Conservation (phyloP, 1,139 yeast species). For the Pichia sp. region DNA sequence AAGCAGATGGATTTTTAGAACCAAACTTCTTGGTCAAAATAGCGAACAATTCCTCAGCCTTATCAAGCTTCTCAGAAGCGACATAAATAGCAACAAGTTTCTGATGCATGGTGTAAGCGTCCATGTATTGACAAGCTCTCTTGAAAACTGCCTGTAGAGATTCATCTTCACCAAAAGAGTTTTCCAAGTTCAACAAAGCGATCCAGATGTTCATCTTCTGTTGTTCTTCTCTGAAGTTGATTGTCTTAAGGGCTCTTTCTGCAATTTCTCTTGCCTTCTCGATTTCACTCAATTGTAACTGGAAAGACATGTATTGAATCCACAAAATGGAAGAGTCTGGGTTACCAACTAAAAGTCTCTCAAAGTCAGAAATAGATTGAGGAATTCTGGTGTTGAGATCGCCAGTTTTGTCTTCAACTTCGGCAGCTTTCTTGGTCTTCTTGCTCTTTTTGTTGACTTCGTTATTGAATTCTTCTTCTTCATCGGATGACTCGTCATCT, state of each 20-base stretch:
- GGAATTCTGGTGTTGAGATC: conserved; percentile 82
- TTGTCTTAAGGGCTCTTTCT: conserved; percentile 85
- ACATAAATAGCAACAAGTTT: conserved; percentile 70
- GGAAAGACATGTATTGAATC: conserved; percentile 99
- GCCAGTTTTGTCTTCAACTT: conserved; percentile 75
- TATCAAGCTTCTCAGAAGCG: conserved; percentile 61
- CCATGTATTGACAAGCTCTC: conserved; percentile 88
- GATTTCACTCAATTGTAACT: conserved; percentile 84
- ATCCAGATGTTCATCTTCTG: conserved; percentile 96
- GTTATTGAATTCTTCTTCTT: conserved; percentile 51
- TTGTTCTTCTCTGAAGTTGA: conserved; percentile 84
- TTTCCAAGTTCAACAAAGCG: conserved; percentile 89
- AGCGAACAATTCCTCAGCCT: conserved; percentile 65
- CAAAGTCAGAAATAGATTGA: conserved; percentile 86
- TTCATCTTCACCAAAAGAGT: conserved; percentile 84
- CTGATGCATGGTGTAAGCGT: conserved; percentile 70
- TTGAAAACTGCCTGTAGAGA: conserved; percentile 73
- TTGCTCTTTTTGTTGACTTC: conserved; percentile 30
- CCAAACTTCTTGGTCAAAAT: conserved; percentile 78
- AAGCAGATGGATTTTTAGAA: conserved; percentile 51
- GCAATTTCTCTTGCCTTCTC: conserved; percentile 94
- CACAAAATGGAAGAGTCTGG: conserved; percentile 92
- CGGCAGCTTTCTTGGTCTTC: conserved; percentile 36
- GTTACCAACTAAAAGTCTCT: conserved; percentile 80
- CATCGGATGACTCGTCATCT: conserved; percentile 43